Conservation (phyloP, 768 basidiomycete genomes). For the Mycena kentingensis region DNA sequence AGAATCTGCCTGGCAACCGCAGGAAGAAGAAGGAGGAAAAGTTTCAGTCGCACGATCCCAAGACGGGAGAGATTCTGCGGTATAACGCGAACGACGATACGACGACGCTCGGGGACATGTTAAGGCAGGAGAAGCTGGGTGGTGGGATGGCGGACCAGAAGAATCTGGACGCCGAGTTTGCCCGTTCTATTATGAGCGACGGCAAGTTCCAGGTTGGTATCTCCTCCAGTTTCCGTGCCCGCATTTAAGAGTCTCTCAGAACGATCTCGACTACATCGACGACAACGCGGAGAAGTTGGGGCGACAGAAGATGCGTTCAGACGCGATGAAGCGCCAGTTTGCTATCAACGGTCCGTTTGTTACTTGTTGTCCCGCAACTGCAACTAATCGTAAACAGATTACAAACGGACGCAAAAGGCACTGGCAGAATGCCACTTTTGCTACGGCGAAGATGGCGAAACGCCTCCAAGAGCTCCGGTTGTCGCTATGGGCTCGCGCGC, state of each 20-base stretch:
- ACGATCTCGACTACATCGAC: constrained; percentile 92
- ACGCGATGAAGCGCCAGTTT: constrained; percentile 95
- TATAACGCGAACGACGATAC: constrained; percentile 91
- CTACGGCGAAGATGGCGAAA: constrained; percentile 84
- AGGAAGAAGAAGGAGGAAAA: constrained; percentile 79
- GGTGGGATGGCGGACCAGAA: constrained; percentile 92
- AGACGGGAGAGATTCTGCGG: constrained; percentile 87
- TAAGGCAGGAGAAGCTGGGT: constrained; percentile 89
- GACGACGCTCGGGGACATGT: constrained; percentile 84
- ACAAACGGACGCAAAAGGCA: constrained; percentile 90
- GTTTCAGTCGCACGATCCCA: constrained; percentile 88
- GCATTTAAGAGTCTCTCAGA: constrained; percentile 41
- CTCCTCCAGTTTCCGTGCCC: background rate
- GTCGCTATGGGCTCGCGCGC: constrained; percentile 88
- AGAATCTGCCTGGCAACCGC: constrained; percentile 65
- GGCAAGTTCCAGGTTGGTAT: constrained; percentile 76
- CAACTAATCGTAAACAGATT: constrained; percentile 56
- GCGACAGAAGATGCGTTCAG: constrained; percentile 92
- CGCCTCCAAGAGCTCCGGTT: constrained; percentile 82
- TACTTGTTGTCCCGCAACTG: background rate
- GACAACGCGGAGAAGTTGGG: constrained; percentile 94
- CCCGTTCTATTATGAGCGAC: constrained; percentile 84
- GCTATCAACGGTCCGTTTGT: constrained; percentile 82
- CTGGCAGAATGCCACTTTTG: constrained; percentile 86
- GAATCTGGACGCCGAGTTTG: constrained; percentile 87